Base-by-base conservation (phyloP, 1,139 yeast genomes). In the Arxiozyma slooffiae region DNA sequence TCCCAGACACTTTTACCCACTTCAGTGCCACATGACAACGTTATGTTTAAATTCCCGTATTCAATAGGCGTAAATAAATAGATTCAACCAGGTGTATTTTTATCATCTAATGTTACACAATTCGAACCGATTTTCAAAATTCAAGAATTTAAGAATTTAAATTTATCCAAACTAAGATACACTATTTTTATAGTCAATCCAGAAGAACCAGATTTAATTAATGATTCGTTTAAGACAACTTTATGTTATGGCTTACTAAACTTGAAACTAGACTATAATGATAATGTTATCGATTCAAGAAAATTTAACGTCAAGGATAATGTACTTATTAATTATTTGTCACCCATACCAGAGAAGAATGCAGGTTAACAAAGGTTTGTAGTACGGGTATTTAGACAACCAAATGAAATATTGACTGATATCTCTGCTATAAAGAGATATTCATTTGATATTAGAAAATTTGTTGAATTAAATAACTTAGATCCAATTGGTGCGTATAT, bases 1-100 rank as follows among this genome's bases (percentile, higher is more conserved):
- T 94, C 56, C 98, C 98, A 30, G 98, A 92, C 66, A 89, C 97
- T 2, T n/a, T 67, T 92, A 64, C 94, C 97, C 23, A 88, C 97
- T 0, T 70, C 92, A 52, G 81, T 77, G n/a, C 97, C 98, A 20
- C 71, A 75, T 55, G 94, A 80, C 17, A 87, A 85, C 49, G 88
- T 92, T 9, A 73, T 78, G 49, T 67, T 94, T 47, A 82, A 80
- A 68, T 92, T 92, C 66, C 74, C 79, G 2, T 82, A 85, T 44
- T 86, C 85, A 56, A 80, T 80, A 48, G 74, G 77, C 50, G 72
- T 78, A 21, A 76, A 79, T 52, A 76, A 74, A 55, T 82, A 87
- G 87, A 71, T 90, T 41, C 82, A 77, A 50, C 96, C 97, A 14
- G 98, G 97, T 46, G 73, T 74, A 40, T 60, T 80, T 20, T 71